Percentiles rank a stretch among this genome's conserved stretches.
Evolutionary conservation across 306 rosid species (phyloP).

Genomic region (Neltuma alba): DNA sequence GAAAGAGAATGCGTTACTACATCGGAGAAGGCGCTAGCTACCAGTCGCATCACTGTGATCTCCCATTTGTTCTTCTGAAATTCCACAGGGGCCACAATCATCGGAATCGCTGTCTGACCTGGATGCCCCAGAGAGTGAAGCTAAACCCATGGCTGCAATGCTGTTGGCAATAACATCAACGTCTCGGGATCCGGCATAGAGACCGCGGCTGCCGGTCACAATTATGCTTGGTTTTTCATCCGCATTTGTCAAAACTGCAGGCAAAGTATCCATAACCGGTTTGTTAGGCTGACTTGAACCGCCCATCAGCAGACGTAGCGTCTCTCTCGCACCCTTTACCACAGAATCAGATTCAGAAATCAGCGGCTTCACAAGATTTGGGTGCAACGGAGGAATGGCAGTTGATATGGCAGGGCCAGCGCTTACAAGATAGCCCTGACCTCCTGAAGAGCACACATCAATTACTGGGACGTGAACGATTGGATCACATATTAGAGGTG

Average conservation of each 20-base stretch:
- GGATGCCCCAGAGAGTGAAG: slow-evolving; percentile 68
- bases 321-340: slow-evolving; percentile 92
- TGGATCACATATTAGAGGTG: slow-evolving; percentile 91
- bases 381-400: slow-evolving; percentile 74
- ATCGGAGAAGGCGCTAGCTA: slow-evolving; percentile 35
- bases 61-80: slow-evolving; percentile 35
- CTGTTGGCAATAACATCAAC: slow-evolving; percentile 72
- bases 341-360: slow-evolving; percentile 74
- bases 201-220: slow-evolving; percentile 82
- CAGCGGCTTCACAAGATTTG: slow-evolving; percentile 69
- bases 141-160: slow-evolving; percentile 87
- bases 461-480: slow-evolving; percentile 91
- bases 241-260: slow-evolving; percentile 65
- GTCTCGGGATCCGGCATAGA: slow-evolving; percentile 73
- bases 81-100: slow-evolving; percentile 30
- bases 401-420: slow-evolving; percentile 83
- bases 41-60: slow-evolving; percentile 47
- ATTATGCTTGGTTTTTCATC: slow-evolving; percentile 57
- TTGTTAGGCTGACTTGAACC: slow-evolving; percentile 74
- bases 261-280: slow-evolving; percentile 62
- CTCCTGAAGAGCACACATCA: slow-evolving; percentile 90
- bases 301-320: slow-evolving; percentile 76
- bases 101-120: slow-evolving; percentile 33
- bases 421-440: slow-evolving; percentile 92
- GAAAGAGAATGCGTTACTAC: slow-evolving; percentile 20